Conservation (phyloP, 192 early-diverging fungal species). For the Entomortierella chlamydospora region DNA sequence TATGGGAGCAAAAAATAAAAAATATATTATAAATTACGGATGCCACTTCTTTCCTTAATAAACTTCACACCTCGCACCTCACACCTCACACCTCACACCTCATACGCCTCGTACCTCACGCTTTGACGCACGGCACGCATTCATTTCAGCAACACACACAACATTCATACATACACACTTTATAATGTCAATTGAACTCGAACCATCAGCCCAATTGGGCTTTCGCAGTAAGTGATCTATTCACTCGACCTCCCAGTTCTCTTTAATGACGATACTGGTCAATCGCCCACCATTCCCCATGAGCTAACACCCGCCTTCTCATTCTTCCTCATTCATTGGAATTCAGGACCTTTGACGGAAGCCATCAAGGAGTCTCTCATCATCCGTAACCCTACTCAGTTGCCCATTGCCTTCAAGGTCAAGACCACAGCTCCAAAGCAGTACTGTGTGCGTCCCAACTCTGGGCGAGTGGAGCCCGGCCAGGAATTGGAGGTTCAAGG, state of each 20-base stretch:
- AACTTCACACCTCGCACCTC: too few species aligned
- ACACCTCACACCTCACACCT: too few species aligned
- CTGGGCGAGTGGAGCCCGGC: conserved; percentile 81
- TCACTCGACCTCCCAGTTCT: too few species aligned
- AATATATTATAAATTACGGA: not conserved
- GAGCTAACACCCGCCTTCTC: not conserved
- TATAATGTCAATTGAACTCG: conserved; percentile 70
- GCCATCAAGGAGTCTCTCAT: conserved; percentile 65
- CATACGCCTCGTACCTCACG: too few species aligned
- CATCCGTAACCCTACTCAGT: conserved; percentile 72
- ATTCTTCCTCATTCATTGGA: not conserved
- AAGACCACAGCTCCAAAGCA: conserved; percentile 99
- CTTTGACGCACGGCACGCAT: too few species aligned
- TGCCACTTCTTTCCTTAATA: not conserved
- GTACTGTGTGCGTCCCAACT: conserved; percentile 96
- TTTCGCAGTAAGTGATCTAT: conserved; percentile 66
- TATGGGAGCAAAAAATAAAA: not conserved
- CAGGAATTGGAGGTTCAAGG: conserved; percentile 79
- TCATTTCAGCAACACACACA: too few species aligned
- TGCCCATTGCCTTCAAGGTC: conserved; percentile 94
- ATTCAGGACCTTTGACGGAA: conserved; percentile 66
- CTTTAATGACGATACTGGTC: too few species aligned
- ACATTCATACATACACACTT: too few species aligned
- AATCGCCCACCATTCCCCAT: not conserved
- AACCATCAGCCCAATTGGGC: conserved; percentile 64